Evolutionary conservation across 2,329 filamentous ascomycete species (phyloP).

Genomic region (Byssochlamys sp.): DNA sequence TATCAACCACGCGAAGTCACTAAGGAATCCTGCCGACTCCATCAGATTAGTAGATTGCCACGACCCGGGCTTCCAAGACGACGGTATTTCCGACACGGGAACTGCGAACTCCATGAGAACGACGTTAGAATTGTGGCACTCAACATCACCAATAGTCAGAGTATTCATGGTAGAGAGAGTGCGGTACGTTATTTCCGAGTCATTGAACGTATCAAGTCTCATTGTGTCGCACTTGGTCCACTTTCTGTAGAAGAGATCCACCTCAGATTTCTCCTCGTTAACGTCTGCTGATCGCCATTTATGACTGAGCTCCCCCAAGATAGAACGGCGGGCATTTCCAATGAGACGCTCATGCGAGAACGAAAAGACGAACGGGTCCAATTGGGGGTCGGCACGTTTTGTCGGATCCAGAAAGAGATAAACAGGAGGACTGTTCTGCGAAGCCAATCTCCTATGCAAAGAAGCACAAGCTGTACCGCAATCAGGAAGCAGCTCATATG

Average conservation of each 20-base stretch:
- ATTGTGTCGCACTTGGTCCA: constrained; percentile 16
- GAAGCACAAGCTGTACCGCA: constrained; percentile 50
- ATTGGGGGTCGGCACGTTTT: constrained; percentile 34
- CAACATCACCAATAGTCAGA: constrained; percentile 8
- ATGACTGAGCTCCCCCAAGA: constrained; percentile 39
- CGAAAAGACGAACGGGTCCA: constrained; percentile 52
- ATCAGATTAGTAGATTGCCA: constrained; percentile 21
- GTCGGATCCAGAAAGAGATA: constrained; percentile 53
- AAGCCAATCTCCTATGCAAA: constrained; percentile 40
- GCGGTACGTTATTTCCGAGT: constrained; percentile 12
- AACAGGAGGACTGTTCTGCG: constrained; percentile 19
- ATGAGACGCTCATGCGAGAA: constrained; percentile 37
- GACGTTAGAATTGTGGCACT: constrained; percentile 24
- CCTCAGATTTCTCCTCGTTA: constrained; percentile 7
- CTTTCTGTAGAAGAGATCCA: constrained; percentile 23
- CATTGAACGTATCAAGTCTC: constrained; percentile 11
- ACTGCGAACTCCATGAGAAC: constrained; percentile 21
- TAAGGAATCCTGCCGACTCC: constrained; percentile 16
- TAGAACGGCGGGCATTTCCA: constrained; percentile 38
- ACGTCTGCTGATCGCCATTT: constrained; percentile 34
- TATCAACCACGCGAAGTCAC: constrained; percentile 23
- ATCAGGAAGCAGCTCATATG: constrained; percentile 42
- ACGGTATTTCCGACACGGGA: constrained; percentile 10
- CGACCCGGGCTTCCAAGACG: constrained; percentile 6
- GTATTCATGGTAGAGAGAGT: constrained; percentile 10